These are phyloP conservation scores for Rhynchosporium agropyri DNA, from an alignment of 2,329 filamentous ascomycete species.

Conservation along the genomic window DNA sequence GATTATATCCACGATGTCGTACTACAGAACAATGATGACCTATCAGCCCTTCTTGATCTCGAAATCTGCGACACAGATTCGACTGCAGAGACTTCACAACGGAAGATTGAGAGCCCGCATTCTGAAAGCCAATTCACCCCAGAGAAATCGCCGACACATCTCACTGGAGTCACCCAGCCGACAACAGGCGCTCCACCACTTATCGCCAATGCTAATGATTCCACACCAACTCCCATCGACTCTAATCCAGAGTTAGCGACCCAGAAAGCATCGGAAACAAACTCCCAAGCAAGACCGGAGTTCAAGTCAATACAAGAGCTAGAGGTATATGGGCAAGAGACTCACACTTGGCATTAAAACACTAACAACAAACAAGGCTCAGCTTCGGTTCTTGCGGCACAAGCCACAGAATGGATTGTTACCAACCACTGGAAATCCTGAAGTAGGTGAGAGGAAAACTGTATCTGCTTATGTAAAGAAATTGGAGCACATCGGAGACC, in stretches of 20 bases:
- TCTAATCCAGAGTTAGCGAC: neutral
- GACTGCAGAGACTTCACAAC: constrained; percentile 4
- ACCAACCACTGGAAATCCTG: neutral
- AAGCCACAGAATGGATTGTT: constrained; percentile 15
- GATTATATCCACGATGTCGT: neutral
- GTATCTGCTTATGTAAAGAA: constrained; percentile 15
- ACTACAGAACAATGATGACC: constrained; percentile 10
- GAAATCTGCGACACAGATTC: constrained; percentile 9
- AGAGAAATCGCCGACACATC: constrained; percentile 1
- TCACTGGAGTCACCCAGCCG: constrained; percentile 5
- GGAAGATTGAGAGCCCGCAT: constrained; percentile 1
- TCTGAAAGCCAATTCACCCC: constrained; percentile 3
- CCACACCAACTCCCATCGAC: neutral
- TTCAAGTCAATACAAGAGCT: neutral
- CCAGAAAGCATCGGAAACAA: constrained; percentile 8
- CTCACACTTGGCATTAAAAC: neutral
- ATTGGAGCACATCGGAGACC: constrained; percentile 10
- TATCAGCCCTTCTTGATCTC: constrained; percentile 10
- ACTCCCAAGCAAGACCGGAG: neutral
- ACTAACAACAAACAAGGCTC: constrained; percentile 1
- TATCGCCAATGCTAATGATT: neutral
- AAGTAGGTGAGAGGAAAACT: constrained; percentile 11
- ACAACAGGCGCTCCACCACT: constrained; percentile 1
- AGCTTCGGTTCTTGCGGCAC: constrained; percentile 14
- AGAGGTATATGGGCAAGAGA: neutral